Percentiles rank a stretch among this genome's conserved stretches.
phyloP scores from a whole-genome alignment of 2,329 filamentous ascomycete species.

The Trichophyton simii region DNA sequence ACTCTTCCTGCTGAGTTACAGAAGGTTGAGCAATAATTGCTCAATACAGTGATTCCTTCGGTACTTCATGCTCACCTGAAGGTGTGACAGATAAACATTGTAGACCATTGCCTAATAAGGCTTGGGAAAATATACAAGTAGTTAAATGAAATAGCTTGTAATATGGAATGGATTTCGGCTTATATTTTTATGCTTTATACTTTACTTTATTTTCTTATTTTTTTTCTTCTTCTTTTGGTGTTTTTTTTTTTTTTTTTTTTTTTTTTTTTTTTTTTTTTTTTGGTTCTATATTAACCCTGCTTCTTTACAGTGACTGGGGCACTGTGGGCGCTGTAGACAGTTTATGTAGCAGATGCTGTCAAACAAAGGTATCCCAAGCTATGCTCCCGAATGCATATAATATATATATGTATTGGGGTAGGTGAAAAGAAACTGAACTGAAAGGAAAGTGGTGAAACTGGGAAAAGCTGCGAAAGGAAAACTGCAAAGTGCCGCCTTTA shows the following conservation, averaged over 20 bases:
- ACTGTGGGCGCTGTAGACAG: not conserved
- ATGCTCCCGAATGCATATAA: not conserved
- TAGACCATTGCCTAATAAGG: not conserved
- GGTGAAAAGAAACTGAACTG: not conserved
- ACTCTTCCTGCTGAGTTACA: slow-evolving; percentile 44
- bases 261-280: not conserved
- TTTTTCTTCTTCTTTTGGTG: not conserved
- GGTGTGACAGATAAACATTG: not conserved
- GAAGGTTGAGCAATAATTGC: slow-evolving; percentile 7
- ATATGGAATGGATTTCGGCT: not conserved
- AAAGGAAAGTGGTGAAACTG: not conserved
- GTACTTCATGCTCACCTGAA: not conserved
- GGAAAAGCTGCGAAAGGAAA: not conserved
- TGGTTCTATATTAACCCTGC: not conserved
- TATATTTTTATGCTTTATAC: not conserved
- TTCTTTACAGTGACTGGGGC: not conserved
- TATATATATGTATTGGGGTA: not conserved
- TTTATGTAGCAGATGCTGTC: not conserved
- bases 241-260: not conserved
- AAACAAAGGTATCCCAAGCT: not conserved
- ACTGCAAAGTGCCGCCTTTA: not conserved
- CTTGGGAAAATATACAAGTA: not conserved
- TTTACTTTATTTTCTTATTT: not conserved
- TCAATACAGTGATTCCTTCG: not conserved
- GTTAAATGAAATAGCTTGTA: not conserved